Base-by-base conservation (phyloP, 441 rosid genomes). In the Hura crepitans region DNA sequence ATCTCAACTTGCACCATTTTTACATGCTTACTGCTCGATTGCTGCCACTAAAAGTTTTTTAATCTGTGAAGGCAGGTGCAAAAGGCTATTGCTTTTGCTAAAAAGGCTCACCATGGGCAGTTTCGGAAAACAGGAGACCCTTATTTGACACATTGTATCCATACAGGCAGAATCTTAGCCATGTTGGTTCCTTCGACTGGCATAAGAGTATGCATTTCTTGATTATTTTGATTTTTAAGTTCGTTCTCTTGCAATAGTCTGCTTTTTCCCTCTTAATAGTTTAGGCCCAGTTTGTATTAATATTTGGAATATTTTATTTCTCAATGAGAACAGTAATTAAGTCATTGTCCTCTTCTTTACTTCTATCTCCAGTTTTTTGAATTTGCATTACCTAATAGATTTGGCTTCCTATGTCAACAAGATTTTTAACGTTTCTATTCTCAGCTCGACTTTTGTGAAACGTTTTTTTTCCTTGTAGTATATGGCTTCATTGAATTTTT, bases 21-120 rank as follows among this genome's bases (percentile, higher is more conserved):
- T 23, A 9, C 10, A 2, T 57, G 20, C 27, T 2, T 43, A 5
- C 11, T 56, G 45, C 18, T 73, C 61, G 61, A 65, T 58, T 71
- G 64, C 81, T 65, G 70, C 11, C 61, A 39, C 78, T 81, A 71
- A 82, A 78, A 65, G 20, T 37, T 30, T 43, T 46, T 73, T 27
- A 62, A 74, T 80, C 63, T 83, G 92, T 81, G 74, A 87, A 85
- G 92, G 88, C 86, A 89, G 94, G 95, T 89, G 83, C 87, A 71
- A 60, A 87, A 83, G 86, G 92, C 95, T 81, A 82, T 89, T 70
- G 84, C 81, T 57, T 89, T 89, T 78, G 87, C 92, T 23, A 89
- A 84, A 71, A 82, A 55, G 57, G 90, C 95, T 69, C 95, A 89
- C 66, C 77, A 79, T 60, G 87, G 95, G 42, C 92, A 87, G 79